Evolutionary conservation across 805 yeast genomes (phyloP), one percentile per base, ranked within the genome.

Genomic region (Kodamaea lidongshanica): DNA sequence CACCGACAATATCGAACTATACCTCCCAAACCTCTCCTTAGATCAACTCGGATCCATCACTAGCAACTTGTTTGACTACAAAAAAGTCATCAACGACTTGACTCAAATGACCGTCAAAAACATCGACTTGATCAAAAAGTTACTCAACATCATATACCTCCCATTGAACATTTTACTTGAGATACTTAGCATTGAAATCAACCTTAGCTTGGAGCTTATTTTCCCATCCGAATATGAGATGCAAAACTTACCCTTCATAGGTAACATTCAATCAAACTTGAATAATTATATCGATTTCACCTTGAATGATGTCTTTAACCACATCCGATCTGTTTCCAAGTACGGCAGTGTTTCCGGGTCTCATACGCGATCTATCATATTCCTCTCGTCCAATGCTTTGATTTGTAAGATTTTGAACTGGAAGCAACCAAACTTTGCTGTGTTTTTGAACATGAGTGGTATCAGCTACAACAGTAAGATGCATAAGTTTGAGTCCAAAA

Each of bases 351-450:
- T n/a, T n/a, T 15, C 30, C 4, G 40, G 43, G 4, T 20, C 35
- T 7, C 39, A 41, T 24, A 48, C 72, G 12, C 65, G 95, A 36
- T 77, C 94, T 1, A 61, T 92, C 24, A 77, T 89, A 7, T 84
- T 92, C 55, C 75, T 94, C 8, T 85, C 96, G 1, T 74, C 82
- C 33, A 86, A 87, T 54, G 82, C 95, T 19, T 74, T 77, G 26
- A 85, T 87, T n/a, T 92, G 97, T 57, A 85, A 95, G 7, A 82
- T 86, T 26, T 60, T 92, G 44, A 92, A 92, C 57, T 92, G 98
- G 98, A 92, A 92, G 56, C 98, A 92, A 58, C 97, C 98, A 9
- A 89, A 89, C 53, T 92, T 81, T 58, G 96, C 98, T 0, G 97
- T 92, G 1, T 77, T 92, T 41, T 82, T 84, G 58, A 74, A 79